Conservation (phyloP, 2,329 filamentous ascomycete genomes). For the Neofusicoccum kwambonambiense region DNA sequence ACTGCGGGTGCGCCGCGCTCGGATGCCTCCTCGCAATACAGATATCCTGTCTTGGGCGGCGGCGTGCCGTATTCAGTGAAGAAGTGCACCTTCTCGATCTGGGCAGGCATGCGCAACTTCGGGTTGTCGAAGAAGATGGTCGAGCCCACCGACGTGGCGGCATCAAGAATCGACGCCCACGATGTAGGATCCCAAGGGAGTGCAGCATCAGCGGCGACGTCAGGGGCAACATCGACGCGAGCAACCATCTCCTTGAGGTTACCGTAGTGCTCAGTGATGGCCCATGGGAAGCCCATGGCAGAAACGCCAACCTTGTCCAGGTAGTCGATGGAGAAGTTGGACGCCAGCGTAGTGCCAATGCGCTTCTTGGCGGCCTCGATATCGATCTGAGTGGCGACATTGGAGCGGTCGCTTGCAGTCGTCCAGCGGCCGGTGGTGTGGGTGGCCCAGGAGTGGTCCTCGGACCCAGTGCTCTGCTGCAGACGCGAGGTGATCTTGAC, state of each 20-base stretch:
- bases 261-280: conserved; percentile 39
- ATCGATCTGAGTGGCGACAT: conserved; percentile 26
- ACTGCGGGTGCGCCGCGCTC: conserved; percentile 29
- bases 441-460: conserved; percentile 32
- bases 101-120: conserved; percentile 38
- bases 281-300: conserved; percentile 45
- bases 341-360: conserved; percentile 26
- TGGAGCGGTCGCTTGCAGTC: neutral
- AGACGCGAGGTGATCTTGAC: conserved; percentile 39
- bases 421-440: conserved; percentile 29
- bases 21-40: conserved; percentile 32
- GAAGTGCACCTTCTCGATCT: conserved; percentile 32
- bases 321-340: conserved; percentile 41
- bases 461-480: neutral
- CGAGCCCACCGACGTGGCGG: conserved; percentile 44
- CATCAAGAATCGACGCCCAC: conserved; percentile 44
- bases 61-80: conserved; percentile 20
- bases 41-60: conserved; percentile 36
- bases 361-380: conserved; percentile 28
- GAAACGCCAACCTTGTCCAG: conserved; percentile 41
- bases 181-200: conserved; percentile 31
- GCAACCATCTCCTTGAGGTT: conserved; percentile 43
- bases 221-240: conserved; percentile 36
- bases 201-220: neutral
- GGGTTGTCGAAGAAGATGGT: conserved; percentile 40